Conservation (phyloP, 768 basidiomycete genomes). For the Multifurca ochricompacta region DNA sequence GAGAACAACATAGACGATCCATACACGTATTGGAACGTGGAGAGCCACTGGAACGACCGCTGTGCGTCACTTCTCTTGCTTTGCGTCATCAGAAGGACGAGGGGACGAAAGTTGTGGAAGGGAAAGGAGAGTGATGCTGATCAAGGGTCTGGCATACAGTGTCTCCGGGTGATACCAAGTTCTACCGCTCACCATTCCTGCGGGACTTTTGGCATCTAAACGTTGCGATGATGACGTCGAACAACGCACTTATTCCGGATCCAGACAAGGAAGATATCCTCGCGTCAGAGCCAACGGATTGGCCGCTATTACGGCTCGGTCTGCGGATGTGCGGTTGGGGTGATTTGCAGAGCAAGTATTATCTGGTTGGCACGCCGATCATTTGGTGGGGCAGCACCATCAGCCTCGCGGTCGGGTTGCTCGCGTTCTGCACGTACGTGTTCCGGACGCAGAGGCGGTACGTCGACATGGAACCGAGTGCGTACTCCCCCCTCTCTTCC, state of each 20-base stretch:
- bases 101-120: too few relatives aligned
- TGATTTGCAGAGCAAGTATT: conserved; percentile 81
- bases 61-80: conserved; percentile 43
- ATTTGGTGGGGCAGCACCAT: conserved; percentile 81
- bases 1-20: conserved; percentile 72
- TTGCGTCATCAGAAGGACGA: background rate
- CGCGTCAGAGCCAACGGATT: conserved; percentile 86
- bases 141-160: too few relatives aligned
- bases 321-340: conserved; percentile 98
- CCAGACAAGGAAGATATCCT: conserved; percentile 98
- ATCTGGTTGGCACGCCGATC: conserved; percentile 85
- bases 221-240: conserved; percentile 99
- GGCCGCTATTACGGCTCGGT: conserved; percentile 87
- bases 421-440: conserved; percentile 59
- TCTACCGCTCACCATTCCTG: conserved; percentile 86
- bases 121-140: too few relatives aligned
- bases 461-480: conserved; percentile 82
- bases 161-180: conserved; percentile 71
- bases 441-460: conserved; percentile 84
- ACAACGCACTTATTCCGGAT: conserved; percentile 95
- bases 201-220: conserved; percentile 99
- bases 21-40: conserved; percentile 97
- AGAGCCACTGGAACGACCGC: conserved; percentile 94
- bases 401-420: conserved; percentile 51
- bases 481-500: conserved; percentile 26